Evolutionary conservation across 768 basidiomycete genomes (phyloP).

Genomic region (Phanerochaete carnosa): DNA sequence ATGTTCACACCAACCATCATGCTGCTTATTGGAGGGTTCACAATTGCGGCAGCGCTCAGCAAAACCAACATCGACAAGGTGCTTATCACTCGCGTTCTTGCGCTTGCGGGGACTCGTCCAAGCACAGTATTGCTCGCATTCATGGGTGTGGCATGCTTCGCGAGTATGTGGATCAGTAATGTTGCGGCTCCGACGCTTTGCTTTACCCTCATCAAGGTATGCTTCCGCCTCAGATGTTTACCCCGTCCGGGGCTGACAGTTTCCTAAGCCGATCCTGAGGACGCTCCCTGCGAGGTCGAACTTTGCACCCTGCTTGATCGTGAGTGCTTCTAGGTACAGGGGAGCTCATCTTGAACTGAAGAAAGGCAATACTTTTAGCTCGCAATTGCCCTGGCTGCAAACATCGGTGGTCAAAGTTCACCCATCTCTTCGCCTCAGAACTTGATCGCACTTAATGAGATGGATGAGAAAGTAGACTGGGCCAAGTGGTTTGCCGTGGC

Average conservation of each 20-base stretch:
- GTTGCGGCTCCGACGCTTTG: slow-evolving; percentile 97
- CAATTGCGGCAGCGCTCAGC: slow-evolving; percentile 92
- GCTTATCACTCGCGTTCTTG: slow-evolving; percentile 85
- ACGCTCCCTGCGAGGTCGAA: slow-evolving; percentile 83
- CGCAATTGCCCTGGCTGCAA: slow-evolving; percentile 96
- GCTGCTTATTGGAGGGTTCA: slow-evolving; percentile 97
- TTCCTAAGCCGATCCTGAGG: slow-evolving; percentile 80
- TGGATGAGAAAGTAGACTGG: slow-evolving; percentile 89
- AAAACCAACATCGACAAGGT: slow-evolving; percentile 95
- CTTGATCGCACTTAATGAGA: slow-evolving; percentile 83
- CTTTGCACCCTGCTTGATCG: slow-evolving; percentile 90
- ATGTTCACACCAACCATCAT: slow-evolving; percentile 99
- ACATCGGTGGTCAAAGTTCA: slow-evolving; percentile 95
- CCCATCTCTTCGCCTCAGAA: slow-evolving; percentile 99
- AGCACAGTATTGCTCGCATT: slow-evolving; percentile 86
- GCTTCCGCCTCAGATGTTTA: slow-evolving; percentile 14
- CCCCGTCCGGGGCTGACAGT: slow-evolving; percentile 6
- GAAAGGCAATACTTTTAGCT: slow-evolving; percentile 46
- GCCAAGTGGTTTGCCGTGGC: slow-evolving; percentile 91
- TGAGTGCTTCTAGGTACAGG: slow-evolving; percentile 37
- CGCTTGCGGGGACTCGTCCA: slow-evolving; percentile 85
- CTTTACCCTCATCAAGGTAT: slow-evolving; percentile 90
- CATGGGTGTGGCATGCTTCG: slow-evolving; percentile 96
- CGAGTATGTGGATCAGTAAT: slow-evolving; percentile 99
- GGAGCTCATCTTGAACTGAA: slow-evolving; percentile 4